Base-by-base conservation (phyloP, 441 rosid species). In the Eruca vesicaria region DNA sequence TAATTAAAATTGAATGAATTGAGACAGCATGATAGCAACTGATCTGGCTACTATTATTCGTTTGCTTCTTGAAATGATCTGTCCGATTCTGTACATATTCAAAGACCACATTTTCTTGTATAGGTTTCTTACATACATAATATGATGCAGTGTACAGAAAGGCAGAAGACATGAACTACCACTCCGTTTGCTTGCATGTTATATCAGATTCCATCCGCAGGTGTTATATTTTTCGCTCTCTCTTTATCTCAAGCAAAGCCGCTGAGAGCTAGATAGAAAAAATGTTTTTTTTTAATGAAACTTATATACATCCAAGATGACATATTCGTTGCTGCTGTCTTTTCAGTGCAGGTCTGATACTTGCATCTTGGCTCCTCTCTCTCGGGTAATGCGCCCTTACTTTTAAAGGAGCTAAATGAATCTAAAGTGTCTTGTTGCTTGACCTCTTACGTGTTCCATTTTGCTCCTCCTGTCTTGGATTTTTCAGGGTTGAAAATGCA, bases 191-290 rank as follows among this genome's bases (percentile, higher is more conserved):
- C 86, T 86, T 95, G 80, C 99, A 90, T 31, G 99, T 95, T 73
- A 87, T 95, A 74, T 87, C 99, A 63, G 99, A 95, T 86, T 95
- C 99, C 57, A 85, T 95, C 63, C 98, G 97, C 84, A 95, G 98
- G 98, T 95, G 66, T 66, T 64, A 61, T 60, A 69, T 65, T 5
- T 35, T 53, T 65, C 32, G 68, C n/a, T 23, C 18, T 61, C 69
- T 78, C 60, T 76, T 63, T 58, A 61, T 71, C 3, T 33, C 35
- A 19, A 58, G 45, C 33, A 65, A 59, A 64, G 63, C 32, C 26
- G 33, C 9, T 28, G 63, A 65, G 9, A 70, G 45, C n/a, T 71
- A 50, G 35, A 33, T 10, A 21, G 31, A 63, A 18, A 21, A 48
- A 18, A 11, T 23, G 48, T 18, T 23, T 66, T 1, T 70, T 57